Percentiles rank a stretch among this genome's conserved stretches.
Evolutionary conservation across 495 filamentous ascomycete species (phyloP).

Genomic region (Xylaria bambusicola): DNA sequence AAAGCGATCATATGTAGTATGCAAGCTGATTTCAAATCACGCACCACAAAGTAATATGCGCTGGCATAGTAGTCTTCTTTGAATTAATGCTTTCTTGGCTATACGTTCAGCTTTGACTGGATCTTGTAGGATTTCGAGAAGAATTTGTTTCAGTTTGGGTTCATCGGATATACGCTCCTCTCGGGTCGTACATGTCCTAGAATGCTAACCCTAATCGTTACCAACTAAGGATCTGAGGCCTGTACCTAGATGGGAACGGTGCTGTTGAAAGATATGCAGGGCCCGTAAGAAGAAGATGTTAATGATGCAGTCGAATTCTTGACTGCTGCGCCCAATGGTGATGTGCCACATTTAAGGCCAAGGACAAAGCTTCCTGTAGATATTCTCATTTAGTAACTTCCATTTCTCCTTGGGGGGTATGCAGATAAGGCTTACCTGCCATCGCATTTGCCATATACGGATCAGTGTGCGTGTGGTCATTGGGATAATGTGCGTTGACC

Average conservation of each 20-base stretch:
- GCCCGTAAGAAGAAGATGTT: slow-evolving; percentile 28
- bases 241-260: slow-evolving; percentile 33
- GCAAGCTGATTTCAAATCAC: no score
- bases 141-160: no score
- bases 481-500: slow-evolving; percentile 54
- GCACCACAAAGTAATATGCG: no score
- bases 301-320: slow-evolving; percentile 36
- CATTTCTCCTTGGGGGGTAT: not conserved
- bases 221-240: no score
- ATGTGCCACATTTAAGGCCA: slow-evolving; percentile 41
- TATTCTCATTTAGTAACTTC: not conserved
- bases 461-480: slow-evolving; percentile 65
- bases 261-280: slow-evolving; percentile 34
- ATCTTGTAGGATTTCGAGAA: no score
- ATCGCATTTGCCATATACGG: slow-evolving; percentile 54
- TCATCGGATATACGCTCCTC: no score
- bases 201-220: no score
- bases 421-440: slow-evolving; percentile 25
- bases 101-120: no score
- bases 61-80: no score
- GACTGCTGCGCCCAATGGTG: slow-evolving; percentile 27
- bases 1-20: no score
- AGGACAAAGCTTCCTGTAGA: slow-evolving; percentile 33
- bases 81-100: no score
- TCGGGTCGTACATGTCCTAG: no score